These are phyloP conservation scores for Synchytrium microbalum DNA, from an alignment of 371 early-diverging fungal species.

Conservation along the genomic window DNA sequence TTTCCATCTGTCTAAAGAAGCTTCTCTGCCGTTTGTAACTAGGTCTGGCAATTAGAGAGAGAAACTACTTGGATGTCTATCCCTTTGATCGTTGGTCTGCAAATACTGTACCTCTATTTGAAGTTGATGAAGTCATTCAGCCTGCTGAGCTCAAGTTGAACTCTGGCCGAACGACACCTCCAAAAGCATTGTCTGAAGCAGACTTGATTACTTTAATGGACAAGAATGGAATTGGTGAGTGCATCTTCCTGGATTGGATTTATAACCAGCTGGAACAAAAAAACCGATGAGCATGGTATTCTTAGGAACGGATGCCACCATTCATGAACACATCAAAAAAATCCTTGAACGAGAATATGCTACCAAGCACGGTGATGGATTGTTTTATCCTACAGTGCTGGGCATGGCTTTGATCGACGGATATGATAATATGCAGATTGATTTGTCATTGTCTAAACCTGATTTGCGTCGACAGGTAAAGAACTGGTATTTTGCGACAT, in stretches of 20 bases:
- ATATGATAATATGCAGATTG: slow-evolving; percentile 82
- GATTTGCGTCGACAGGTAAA: slow-evolving; percentile 65
- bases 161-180: slow-evolving; percentile 70
- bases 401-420: slow-evolving; percentile 91
- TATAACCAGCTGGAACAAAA: no score
- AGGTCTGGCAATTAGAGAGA: slow-evolving; percentile 71
- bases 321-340: slow-evolving; percentile 97
- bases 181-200: slow-evolving; percentile 80
- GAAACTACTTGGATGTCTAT: slow-evolving; percentile 95
- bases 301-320: slow-evolving; percentile 97
- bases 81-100: slow-evolving; percentile 90
- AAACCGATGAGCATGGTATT: background rate
- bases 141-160: slow-evolving; percentile 60
- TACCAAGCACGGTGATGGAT: slow-evolving; percentile 51
- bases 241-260: background rate
- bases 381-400: slow-evolving; percentile 78
- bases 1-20: background rate
- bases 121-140: slow-evolving; percentile 58
- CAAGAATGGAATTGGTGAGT: slow-evolving; percentile 88
- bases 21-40: slow-evolving; percentile 4
- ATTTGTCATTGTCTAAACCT: slow-evolving; percentile 76
- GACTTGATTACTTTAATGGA: slow-evolving; percentile 97
- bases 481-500: slow-evolving; percentile 8
- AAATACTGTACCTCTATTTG: slow-evolving; percentile 65
- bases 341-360: slow-evolving; percentile 89